Evolutionary conservation across 2,329 filamentous ascomycete genomes (phyloP), one percentile per base, ranked within the genome.

Genomic region (Microsporum ferrugineum): DNA sequence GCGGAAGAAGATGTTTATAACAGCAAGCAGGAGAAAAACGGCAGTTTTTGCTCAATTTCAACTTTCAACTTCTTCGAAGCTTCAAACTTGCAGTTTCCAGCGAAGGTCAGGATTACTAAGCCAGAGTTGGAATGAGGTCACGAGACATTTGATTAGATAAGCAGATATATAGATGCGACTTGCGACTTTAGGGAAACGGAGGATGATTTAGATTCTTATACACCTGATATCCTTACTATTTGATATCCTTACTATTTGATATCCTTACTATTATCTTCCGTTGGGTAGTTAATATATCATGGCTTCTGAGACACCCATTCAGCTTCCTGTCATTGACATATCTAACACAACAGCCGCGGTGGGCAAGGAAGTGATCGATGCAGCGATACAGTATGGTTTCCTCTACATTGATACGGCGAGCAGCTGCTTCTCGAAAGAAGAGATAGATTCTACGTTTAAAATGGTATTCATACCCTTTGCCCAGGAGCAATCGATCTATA

Each of bases 321-420:
- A 74, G 23, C 91, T 96, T 43, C 91, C 92, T 27, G 78, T 96
- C 59, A 89, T 97, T 67, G 88, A 96, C 72, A 85, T 96, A 65
- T 86, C 85, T 2, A 79, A 81, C 17, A 77, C 80, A 3, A 78
- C 87, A 65, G 76, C 81, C 62, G 71, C 71, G n/a, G 87, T 88
- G 58, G 83, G 83, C 60, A 81, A 84, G 64, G 80, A 80, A 61
- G 77, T 97, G 47, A 84, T 96, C 47, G 82, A 88, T 63, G 92
- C 92, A 0, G 91, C 91, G 1, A 83, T 85, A 41, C 84, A 86
- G 60, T 87, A 91, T 74, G 92, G 92, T 63, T 97, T 97, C 73
- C 83, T 96, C 63, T 97, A 94, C 71, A 85, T 97, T 68, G 86
- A 85, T 70, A 91, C 89, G 69, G 81, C 84, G 27, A 87, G 85